Base-by-base conservation (phyloP, 352 stramenopile species). In the Phytophthora ohioensis region DNA sequence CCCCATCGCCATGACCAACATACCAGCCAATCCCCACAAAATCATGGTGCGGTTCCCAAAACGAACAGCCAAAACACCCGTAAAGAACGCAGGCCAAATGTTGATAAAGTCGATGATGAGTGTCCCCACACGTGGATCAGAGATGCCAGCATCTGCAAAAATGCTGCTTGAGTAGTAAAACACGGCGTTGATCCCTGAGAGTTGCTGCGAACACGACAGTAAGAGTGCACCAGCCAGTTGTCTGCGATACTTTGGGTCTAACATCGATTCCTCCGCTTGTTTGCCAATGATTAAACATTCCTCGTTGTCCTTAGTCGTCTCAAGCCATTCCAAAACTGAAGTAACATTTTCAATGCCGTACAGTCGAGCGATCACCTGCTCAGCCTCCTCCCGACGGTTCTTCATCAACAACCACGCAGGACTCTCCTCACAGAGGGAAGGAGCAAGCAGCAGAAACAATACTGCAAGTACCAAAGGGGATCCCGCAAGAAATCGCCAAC, bases 21-120 rank as follows among this genome's bases (percentile, higher is more conserved):
- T 91, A 4, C 69, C 64, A 4, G 60, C 39, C 17, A 84, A 56
- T 1, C 81, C 81, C 15, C 39, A 54, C n/a, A 91, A 61, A 12
- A 91, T 71, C 79, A 92, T 82, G 3, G 21, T 73, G 35, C 83
- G 83, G 49, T 88, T 90, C n/a, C 75, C 76, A 41, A 85, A 91
- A 15, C 66, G 72, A 52, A 66, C 67, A 10, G 69, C 78, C 3
- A 92, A 62, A 48, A 73, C 36, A 5, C 81, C 65, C 38, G 65
- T 69, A 43, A 69, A 69, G 17, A 73, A 73, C 3, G 58, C 65
- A 9, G 65, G 65, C 58, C 49, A 73, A 53, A 73, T 73, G 15
- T 73, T 73, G 35, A 73, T 73, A 17, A 73, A 63, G 43, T 73
- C 58, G 39, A 73, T 73, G 13, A 69, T 64, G 4, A 73, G 38